Evolutionary conservation across 495 filamentous ascomycete genomes (phyloP).

Genomic region (Monascus purpureus): DNA sequence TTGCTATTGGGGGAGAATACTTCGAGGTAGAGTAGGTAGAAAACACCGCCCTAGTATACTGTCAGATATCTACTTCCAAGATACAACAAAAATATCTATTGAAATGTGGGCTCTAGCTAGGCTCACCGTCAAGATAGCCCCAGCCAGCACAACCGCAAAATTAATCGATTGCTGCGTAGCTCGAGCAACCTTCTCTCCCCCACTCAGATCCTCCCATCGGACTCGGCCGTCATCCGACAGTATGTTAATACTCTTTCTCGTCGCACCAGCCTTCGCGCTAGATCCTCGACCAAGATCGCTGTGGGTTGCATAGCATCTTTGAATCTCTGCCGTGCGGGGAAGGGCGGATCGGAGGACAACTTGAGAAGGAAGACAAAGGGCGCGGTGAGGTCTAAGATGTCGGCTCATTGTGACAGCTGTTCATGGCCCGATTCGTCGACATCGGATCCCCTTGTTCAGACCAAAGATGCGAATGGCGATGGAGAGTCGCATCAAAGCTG

Average conservation of each 20-base stretch:
- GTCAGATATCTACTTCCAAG: slow-evolving; percentile 6
- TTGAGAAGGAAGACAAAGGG: slow-evolving; percentile 5
- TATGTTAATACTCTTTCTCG: slow-evolving; percentile 57
- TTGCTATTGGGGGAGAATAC: slow-evolving; percentile 78
- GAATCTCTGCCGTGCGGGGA: slow-evolving; percentile 14
- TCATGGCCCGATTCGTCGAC: slow-evolving; percentile 6
- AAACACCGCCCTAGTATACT: slow-evolving; percentile 48
- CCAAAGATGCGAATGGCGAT: no score
- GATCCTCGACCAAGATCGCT: slow-evolving; percentile 22
- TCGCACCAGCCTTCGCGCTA: slow-evolving; percentile 11
- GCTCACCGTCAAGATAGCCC: slow-evolving; percentile 56
- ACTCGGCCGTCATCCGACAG: slow-evolving; percentile 71
- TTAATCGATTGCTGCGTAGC: slow-evolving; percentile 87
- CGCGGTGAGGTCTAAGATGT: slow-evolving; percentile 9
- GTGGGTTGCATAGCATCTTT: slow-evolving; percentile 40
- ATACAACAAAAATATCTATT: neutral
- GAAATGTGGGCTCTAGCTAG: neutral
- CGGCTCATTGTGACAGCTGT: slow-evolving; percentile 11
- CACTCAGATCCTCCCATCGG: slow-evolving; percentile 62
- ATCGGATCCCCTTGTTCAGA: slow-evolving; percentile 3
- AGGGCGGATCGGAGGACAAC: slow-evolving; percentile 9
- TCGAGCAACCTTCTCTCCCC: slow-evolving; percentile 65
- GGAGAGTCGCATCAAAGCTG: no score
- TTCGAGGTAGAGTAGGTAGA: slow-evolving; percentile 69
- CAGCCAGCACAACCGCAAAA: slow-evolving; percentile 60